phyloP scores from a whole-genome alignment of 2,329 filamentous ascomycete species.

The Fusarium albidum region DNA sequence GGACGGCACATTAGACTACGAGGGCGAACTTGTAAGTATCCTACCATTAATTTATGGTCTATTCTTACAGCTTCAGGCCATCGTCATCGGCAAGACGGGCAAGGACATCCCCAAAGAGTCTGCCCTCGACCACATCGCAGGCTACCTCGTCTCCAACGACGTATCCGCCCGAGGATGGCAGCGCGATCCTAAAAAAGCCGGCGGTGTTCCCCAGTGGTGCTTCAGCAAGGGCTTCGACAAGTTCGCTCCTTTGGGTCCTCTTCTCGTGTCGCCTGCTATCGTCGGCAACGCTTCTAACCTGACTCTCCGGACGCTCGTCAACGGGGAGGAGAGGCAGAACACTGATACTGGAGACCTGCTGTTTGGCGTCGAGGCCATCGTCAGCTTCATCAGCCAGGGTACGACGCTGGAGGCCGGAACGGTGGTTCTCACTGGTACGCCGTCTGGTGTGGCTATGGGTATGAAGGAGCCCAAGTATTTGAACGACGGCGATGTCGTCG shows the following conservation, averaged over 20 bases:
- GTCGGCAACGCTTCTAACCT: conserved; percentile 43
- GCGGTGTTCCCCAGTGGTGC: conserved; percentile 58
- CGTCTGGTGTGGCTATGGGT: conserved; percentile 57
- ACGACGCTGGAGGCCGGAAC: conserved; percentile 61
- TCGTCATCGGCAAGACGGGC: conserved; percentile 62
- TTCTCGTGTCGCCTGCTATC: conserved; percentile 46
- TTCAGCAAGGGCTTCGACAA: conserved; percentile 65
- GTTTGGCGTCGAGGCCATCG: conserved; percentile 55
- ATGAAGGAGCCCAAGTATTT: conserved; percentile 53
- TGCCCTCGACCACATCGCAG: conserved; percentile 58
- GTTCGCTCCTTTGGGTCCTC: conserved; percentile 62
- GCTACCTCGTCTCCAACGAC: conserved; percentile 58
- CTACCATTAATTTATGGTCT: too few species aligned
- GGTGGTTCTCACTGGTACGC: conserved; percentile 59
- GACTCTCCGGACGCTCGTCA: conserved; percentile 52
- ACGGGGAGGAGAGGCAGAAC: conserved; percentile 59
- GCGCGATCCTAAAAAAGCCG: conserved; percentile 55
- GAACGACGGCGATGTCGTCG: conserved; percentile 53
- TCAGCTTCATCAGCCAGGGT: conserved; percentile 56
- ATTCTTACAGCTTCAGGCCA: conserved; percentile 37
- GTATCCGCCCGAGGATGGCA: conserved; percentile 63
- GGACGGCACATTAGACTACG: conserved; percentile 57
- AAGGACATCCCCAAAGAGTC: conserved; percentile 57
- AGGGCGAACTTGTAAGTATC: conserved; percentile 53
- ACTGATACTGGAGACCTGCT: conserved; percentile 58